Evolutionary conservation across 495 filamentous ascomycete species (phyloP), one percentile per base, ranked within the genome.

Genomic region (Xylaria intraflava): DNA sequence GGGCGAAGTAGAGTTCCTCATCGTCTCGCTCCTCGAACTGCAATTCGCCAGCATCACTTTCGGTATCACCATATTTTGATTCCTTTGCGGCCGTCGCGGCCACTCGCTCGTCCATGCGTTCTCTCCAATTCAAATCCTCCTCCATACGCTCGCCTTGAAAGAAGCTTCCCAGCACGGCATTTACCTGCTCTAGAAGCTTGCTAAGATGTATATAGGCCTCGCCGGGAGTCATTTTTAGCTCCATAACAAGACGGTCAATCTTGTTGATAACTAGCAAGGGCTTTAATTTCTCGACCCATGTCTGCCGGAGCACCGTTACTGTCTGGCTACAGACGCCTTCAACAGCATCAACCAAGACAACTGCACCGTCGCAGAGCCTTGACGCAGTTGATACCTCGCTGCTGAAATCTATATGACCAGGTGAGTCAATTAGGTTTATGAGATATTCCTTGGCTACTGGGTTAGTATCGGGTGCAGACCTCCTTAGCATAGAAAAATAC

Each of bases 121-220:
- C 91, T 51, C 93, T 77, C 93, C 93, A 99, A 68, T 90, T 87
- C 51, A 97, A 75, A 68, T 99, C 93, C 58, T 97, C 94, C 65
- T 97, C 94, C 93, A 99, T 99, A 4, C 94, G 82, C 72, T 97
- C 93, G 20, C 93, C 93, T 62, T 96, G 90, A 68, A 94, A 96
- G 68, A 99, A 99, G 62, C 88, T 94, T 54, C 93, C 93, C 59
- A 99, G 85, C 1, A 99, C 90, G 2, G 93, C 93, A 69, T 99
- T 99, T 20, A 99, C 87, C 66, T 96, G 93, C 63, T 95, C 93
- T 1, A 99, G 66, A 17, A 96, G 77, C 65, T 90, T 90, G 64
- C 77, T 87, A n/a, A 99, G 71, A 67, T 96, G 92, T 23, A 83
- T 83, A 60, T 90, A 94, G 11, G 93, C 94, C 70, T 99, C 93